These are phyloP conservation scores for Beauveria bassiana DNA, from an alignment of 2,329 filamentous ascomycete genomes.

Conservation along the genomic window DNA sequence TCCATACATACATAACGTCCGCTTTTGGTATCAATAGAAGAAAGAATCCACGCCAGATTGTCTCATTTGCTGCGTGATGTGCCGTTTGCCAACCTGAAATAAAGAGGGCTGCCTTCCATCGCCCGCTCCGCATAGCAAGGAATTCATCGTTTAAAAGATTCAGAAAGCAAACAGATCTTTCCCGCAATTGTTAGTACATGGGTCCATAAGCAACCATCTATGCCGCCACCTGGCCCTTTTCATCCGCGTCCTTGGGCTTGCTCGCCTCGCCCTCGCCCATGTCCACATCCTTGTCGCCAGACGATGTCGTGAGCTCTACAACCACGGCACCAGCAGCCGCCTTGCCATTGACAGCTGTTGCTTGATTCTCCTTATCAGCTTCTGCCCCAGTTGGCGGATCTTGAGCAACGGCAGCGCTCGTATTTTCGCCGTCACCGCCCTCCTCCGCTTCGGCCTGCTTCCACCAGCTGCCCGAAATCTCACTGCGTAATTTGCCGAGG, in stretches of 20 bases:
- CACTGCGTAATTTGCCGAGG: constrained; percentile 19
- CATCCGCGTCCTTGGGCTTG: constrained; percentile 6
- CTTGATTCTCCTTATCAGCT: constrained; percentile 42
- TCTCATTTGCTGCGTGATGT: neutral
- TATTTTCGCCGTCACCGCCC: constrained; percentile 14
- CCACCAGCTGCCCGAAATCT: constrained; percentile 28
- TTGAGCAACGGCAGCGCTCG: constrained; percentile 16
- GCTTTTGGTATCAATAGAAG: constrained; percentile 11
- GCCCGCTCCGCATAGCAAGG: neutral
- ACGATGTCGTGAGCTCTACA: neutral
- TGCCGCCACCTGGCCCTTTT: constrained; percentile 1
- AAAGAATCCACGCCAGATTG: neutral
- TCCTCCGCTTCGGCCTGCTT: constrained; percentile 22
- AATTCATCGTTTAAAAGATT: neutral
- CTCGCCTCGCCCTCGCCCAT: constrained; percentile 22
- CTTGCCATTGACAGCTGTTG: constrained; percentile 14
- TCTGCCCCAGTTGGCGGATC: constrained; percentile 19
- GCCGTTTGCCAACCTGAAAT: constrained; percentile 1
- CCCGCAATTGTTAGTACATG: constrained; percentile 3
- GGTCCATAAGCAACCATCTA: neutral
- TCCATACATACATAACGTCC: neutral
- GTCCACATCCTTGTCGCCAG: constrained; percentile 23
- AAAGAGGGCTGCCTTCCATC: neutral
- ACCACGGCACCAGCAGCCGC: neutral
- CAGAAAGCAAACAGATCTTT: neutral